Base-by-base conservation (phyloP, 2,329 filamentous ascomycete genomes). In the Scorias spongiosa region DNA sequence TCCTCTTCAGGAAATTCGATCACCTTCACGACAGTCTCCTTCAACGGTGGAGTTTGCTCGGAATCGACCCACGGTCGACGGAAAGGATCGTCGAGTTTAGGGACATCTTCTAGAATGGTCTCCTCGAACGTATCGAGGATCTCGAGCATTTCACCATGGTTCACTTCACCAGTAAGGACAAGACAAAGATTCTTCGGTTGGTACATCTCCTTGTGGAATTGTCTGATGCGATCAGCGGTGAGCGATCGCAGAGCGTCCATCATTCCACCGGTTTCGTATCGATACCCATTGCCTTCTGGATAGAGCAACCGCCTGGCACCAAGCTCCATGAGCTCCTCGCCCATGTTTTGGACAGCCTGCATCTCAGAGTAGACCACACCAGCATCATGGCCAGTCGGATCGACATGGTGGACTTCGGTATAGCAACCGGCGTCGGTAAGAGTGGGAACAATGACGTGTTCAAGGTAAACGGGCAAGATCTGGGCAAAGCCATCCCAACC, bases 261-360 rank as follows among this genome's bases (percentile, higher is more conserved):
- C 81, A 95, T 86, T 11, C 91, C 91, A 10, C 91, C 91, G n/a
- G 91, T 98, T 65, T 98, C 91, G 54, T 95, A 96, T 46, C 89
- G 80, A 59, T 95, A 98, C 2, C 91, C 91, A 44, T 93, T 78
- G 40, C 84, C 82, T 60, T 91, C 78, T 0, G 88, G 88, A 54
- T 96, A 98, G 30, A 94, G 69, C 39, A 91, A 68, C 2, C 84
- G 78, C 36, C 84, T 80, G 42, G 85, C 81, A 50, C 77, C 75
- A 45, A 95, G 70, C 50, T 94, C 85, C 75, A 96, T 94, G 46
- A 96, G 76, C 60, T 94, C 86, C 7, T 73, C 70, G 51, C 83
- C 80, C 42, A 78, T 80, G 58, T 93, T 93, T 59, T 96, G 84
- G 2, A 94, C 79, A 18, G 81, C 91, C 64, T 98, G 91, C 91